Base-by-base conservation (phyloP, 1,284 basidiomycete species). In the Ganoderma multipileum region DNA sequence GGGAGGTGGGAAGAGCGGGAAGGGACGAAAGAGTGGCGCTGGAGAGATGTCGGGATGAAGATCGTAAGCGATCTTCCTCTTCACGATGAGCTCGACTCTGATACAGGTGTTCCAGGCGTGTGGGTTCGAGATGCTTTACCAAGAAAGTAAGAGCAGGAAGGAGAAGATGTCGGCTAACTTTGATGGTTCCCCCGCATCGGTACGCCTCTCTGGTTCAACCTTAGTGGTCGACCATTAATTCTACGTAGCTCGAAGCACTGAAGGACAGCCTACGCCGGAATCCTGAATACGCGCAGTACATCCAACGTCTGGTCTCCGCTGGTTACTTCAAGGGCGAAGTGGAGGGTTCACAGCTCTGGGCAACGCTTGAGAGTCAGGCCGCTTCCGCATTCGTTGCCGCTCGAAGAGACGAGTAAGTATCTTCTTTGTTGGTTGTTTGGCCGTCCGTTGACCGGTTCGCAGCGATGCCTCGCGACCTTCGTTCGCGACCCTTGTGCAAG, bases 101-200 rank as follows among this genome's bases (percentile, higher is more conserved):
- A 57, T 26, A 36, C 50, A 57, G 38, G 3, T 23, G 12, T 28
- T 39, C 3, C 74, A 95, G 94, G 91, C 95, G 4, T 95, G 94
- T 71, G 96, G 96, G 0, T 98, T 98, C 73, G 96, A 98, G 82
- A 98, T 98, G 87, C 85, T 97, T 64, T 98, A 93, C 79, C 88
- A 95, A 81, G 92, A 96, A 79, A 88, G 88, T 76, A 89, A 93
- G 81, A 80, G 81, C 73, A 85, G 83, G 70, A 79, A 78, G 69
- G 83, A 84, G 36, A 73, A 73, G 4, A 72, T 79, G 16, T 83
- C 79, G 55, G 75, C 77, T 12, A 83, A 78, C 28, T 67, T 79
- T 33, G 84, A 86, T 58, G 80, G 75, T 36, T 73, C 80, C 14
- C 76, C 79, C 41, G 83, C 84, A 68, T 87, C 86, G 20, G 91